Conservation (phyloP, 2,329 filamentous ascomycete species). For the Aureobasidium vineae region DNA sequence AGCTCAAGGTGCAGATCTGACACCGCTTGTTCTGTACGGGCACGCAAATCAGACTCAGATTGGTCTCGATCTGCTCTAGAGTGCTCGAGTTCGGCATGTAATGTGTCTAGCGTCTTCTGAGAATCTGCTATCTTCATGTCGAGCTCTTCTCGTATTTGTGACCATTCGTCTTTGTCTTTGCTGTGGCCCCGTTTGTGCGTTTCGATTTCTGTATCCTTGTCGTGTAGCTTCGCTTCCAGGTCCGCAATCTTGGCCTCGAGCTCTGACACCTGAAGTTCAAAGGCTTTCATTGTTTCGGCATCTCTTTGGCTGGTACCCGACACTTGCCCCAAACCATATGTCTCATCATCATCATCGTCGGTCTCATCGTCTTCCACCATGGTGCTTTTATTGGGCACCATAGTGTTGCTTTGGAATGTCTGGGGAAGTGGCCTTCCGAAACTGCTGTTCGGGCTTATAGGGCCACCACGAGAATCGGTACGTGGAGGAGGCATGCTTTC, state of each 20-base stretch:
- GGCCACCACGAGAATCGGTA: slow-evolving; percentile 31
- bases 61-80: slow-evolving; percentile 50
- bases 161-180: slow-evolving; percentile 34
- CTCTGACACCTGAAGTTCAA: slow-evolving; percentile 71
- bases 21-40: slow-evolving; percentile 28
- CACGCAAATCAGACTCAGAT: slow-evolving; percentile 29
- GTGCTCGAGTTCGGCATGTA: slow-evolving; percentile 51
- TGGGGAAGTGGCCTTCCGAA: slow-evolving; percentile 78
- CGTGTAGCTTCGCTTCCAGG: slow-evolving; percentile 66
- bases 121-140: slow-evolving; percentile 35
- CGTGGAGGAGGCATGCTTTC: slow-evolving; percentile 47
- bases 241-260: slow-evolving; percentile 70
- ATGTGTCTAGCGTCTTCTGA: slow-evolving; percentile 27
- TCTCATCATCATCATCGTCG: slow-evolving; percentile 57
- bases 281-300: slow-evolving; percentile 69
- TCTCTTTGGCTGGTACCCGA: slow-evolving; percentile 38
- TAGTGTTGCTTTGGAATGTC: slow-evolving; percentile 91
- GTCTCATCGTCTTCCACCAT: slow-evolving; percentile 96
- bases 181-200: slow-evolving; percentile 50
- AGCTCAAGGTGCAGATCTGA: slow-evolving; percentile 27
- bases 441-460: slow-evolving; percentile 45
- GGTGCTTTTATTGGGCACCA: slow-evolving; percentile 95
- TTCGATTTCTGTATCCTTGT: slow-evolving; percentile 69
- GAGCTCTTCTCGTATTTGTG: slow-evolving; percentile 65
- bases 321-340: slow-evolving; percentile 59